Evolutionary conservation across 2,329 filamentous ascomycete species (phyloP).

Genomic region (Elsinoe batatas): DNA sequence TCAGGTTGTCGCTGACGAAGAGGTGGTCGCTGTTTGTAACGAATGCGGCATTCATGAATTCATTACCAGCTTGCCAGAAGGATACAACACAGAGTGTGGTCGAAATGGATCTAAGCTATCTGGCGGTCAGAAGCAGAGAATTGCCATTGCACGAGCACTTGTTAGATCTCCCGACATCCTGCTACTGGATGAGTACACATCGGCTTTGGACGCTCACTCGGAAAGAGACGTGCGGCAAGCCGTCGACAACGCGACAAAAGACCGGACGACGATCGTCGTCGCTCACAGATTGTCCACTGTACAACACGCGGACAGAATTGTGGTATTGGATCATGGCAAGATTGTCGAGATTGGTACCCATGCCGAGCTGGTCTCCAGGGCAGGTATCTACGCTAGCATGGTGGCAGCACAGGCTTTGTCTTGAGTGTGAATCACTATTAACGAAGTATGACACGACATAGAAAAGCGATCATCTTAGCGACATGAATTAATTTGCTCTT

Average conservation of each 20-base stretch:
- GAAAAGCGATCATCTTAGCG: slow-evolving; percentile 1
- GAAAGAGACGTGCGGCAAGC: slow-evolving; percentile 35
- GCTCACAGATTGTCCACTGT: slow-evolving; percentile 69
- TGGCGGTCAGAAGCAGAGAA: slow-evolving; percentile 37
- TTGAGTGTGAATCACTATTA: slow-evolving; percentile 13
- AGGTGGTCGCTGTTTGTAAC: slow-evolving; percentile 30
- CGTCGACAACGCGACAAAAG: slow-evolving; percentile 32
- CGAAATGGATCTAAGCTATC: slow-evolving; percentile 33
- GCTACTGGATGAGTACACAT: slow-evolving; percentile 39
- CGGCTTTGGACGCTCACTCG: slow-evolving; percentile 37
- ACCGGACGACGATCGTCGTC: slow-evolving; percentile 59
- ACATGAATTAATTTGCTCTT: background rate
- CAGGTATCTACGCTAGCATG: slow-evolving; percentile 34
- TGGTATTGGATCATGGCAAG: slow-evolving; percentile 60
- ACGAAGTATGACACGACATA: background rate
- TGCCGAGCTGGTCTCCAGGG: slow-evolving; percentile 43
- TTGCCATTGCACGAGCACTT: slow-evolving; percentile 38
- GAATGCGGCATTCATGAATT: slow-evolving; percentile 39
- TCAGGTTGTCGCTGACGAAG: slow-evolving; percentile 21
- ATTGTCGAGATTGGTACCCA: slow-evolving; percentile 55
- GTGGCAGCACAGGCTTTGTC: slow-evolving; percentile 27
- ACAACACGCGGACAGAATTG: slow-evolving; percentile 70
- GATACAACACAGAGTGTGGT: slow-evolving; percentile 38
- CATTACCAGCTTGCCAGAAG: slow-evolving; percentile 37
- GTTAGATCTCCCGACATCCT: slow-evolving; percentile 38